Evolutionary conservation across 2,329 filamentous ascomycete species (phyloP), one percentile per base, ranked within the genome.

Genomic region (Pseudocercospora pini-densiflorae): DNA sequence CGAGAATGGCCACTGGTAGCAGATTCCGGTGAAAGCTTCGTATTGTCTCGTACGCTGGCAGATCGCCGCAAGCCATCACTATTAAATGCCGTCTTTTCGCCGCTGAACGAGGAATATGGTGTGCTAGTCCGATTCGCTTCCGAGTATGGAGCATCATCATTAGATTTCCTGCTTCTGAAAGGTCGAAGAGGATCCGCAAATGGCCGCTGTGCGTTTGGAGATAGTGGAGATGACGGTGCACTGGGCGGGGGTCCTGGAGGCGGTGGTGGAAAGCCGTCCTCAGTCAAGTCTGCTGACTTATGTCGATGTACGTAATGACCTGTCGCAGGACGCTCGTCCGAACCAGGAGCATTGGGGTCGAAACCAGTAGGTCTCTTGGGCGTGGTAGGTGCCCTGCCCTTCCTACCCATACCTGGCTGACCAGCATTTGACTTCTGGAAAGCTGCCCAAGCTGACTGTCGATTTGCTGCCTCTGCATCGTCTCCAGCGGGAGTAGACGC

Each of bases 61-160:
- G 86, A 86, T 53, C 85, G 82, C 53, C 81, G 80, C 8, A 88
- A 70, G 16, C 82, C 81, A 36, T 85, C 79, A 65, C 80, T 83
- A 45, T 82, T 82, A 71, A 88, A 81, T 63, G 85, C 85, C 0
- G 84, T 88, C 70, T 82, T 86, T 73, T 89, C 87, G 33, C 87
- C 87, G 47, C 83, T 81, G 31, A 80, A 76, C 3, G 80, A 81
- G 14, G 84, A 82, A 74, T 89, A 89, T 51, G 82, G 83, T 23
- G 84, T 85, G 57, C 86, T 82, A 7, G 80, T 77, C 49, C 87
- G 82, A 24, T 79, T 81, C 24, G 73, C 79, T 71, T 81, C 86
- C 58, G 77, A 81, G 74, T 76, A 86, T 70, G 70, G 81, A 67
- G 75, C 76, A 57, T 80, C 78, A 55, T 76, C 72, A 24, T 67